These are phyloP conservation scores for Pinus taeda DNA, from an alignment of 75 land plant genomes.

Conservation along the genomic window DNA sequence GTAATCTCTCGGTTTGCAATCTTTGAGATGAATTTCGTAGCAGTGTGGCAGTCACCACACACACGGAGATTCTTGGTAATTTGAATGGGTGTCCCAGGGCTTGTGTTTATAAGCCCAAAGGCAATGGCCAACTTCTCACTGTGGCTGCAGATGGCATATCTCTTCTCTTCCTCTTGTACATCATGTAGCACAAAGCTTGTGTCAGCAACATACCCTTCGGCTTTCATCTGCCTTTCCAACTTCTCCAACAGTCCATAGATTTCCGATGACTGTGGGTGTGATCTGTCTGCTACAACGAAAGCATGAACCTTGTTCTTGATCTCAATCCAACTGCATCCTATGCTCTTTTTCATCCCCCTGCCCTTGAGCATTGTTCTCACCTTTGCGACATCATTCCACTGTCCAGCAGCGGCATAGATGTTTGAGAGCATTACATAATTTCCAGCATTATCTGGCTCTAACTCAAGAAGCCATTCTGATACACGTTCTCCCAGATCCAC, in stretches of 20 bases:
- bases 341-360: not conserved
- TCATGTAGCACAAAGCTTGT: not conserved
- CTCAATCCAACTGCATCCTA: too few species aligned
- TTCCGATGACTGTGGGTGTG: not conserved
- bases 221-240: not conserved
- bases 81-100: slow-evolving; percentile 19
- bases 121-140: slow-evolving; percentile 32
- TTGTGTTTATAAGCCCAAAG: slow-evolving; percentile 26
- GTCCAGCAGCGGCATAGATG: slow-evolving; percentile 4
- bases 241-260: not conserved
- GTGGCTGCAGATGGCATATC: slow-evolving; percentile 7
- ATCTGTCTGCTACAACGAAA: not conserved
- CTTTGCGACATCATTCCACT: not conserved
- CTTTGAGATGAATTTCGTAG: slow-evolving; percentile 16
- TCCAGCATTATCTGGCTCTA: slow-evolving; percentile 1
- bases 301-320: not conserved
- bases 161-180: slow-evolving; percentile 11
- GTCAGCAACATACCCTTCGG: not conserved
- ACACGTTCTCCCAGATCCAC: slow-evolving; percentile 12
- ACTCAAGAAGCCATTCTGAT: slow-evolving; percentile 14
- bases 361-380: slow-evolving; percentile 3
- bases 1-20: slow-evolving; percentile 8
- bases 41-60: slow-evolving; percentile 17
- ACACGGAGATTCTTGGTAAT: slow-evolving; percentile 16
- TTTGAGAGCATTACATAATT: not conserved